A percentile compares a stretch with the other conserved stretches of the same genome.
These are phyloP conservation scores for Pyrenula massariospora DNA, from an alignment of 495 filamentous ascomycete genomes.

Conservation along the genomic window DNA sequence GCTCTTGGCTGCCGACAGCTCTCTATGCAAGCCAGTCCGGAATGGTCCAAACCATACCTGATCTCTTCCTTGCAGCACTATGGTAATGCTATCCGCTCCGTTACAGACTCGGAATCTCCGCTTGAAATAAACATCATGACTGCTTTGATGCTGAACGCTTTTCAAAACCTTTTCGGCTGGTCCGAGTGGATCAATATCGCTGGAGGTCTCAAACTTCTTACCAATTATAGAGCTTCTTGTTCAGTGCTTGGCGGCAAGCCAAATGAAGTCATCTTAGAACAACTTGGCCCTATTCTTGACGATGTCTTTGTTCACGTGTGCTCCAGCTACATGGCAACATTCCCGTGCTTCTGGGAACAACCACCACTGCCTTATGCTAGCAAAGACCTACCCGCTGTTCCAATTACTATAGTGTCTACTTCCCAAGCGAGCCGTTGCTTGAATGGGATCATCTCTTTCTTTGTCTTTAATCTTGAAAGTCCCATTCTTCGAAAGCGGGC, in stretches of 20 bases:
- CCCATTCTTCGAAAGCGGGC: not conserved
- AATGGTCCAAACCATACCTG: not conserved
- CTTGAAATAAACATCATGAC: not conserved
- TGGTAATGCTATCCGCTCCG: not conserved
- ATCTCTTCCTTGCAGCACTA: not conserved
- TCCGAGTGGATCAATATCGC: not conserved
- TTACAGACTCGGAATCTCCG: not conserved
- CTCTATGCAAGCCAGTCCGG: not conserved
- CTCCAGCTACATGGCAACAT: not conserved
- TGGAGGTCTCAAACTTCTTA: not conserved
- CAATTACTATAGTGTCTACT: not conserved
- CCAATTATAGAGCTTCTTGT: not conserved
- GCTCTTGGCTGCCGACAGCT: not conserved
- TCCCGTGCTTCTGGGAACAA: not conserved
- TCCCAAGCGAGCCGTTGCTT: not conserved
- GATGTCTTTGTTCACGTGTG: not conserved
- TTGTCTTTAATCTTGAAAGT: not conserved
- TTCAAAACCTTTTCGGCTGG: not conserved
- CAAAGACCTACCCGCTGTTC: not conserved
- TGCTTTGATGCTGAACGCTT: not conserved
- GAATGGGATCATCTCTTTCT: not conserved
- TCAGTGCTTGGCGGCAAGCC: not conserved
- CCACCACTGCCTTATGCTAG: not conserved
- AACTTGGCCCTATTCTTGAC: not conserved
- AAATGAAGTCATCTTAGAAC: not conserved